Conservation (phyloP, 768 basidiomycete species). For the Hysterangium stoloniferum region DNA sequence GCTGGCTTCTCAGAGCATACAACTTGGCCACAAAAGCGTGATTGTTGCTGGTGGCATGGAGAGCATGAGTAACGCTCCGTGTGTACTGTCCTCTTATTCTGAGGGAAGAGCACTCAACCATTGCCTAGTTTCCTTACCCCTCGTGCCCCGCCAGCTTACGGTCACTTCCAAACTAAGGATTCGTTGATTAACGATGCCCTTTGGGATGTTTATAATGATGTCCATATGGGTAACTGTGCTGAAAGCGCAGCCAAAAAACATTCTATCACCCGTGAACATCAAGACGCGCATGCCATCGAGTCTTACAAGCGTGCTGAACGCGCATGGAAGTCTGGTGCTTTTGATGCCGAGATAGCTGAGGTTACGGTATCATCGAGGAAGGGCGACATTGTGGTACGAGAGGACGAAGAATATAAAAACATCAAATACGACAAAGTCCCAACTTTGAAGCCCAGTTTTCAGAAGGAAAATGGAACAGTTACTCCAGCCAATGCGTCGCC, state of each 20-base stretch:
- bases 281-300: constrained; percentile 88
- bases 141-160: constrained; percentile 75
- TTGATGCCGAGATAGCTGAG: constrained; percentile 82
- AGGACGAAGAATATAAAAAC: constrained; percentile 98
- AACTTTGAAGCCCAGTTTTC: constrained; percentile 81
- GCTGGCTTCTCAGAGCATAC: constrained; percentile 85
- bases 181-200: constrained; percentile 90
- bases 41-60: constrained; percentile 98
- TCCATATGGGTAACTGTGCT: constrained; percentile 97
- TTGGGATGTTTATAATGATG: constrained; percentile 96
- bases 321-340: constrained; percentile 83
- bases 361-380: constrained; percentile 91
- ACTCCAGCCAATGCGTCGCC: constrained; percentile 96
- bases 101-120: neutral
- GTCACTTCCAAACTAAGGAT: constrained; percentile 82
- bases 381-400: constrained; percentile 79
- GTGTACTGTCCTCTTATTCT: constrained; percentile 29
- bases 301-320: constrained; percentile 91
- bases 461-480: constrained; percentile 76
- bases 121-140: constrained; percentile 65
- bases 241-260: constrained; percentile 79
- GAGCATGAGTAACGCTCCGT: constrained; percentile 99
- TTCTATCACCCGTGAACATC: constrained; percentile 75
- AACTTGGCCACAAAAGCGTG: constrained; percentile 75
- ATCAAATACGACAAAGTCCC: constrained; percentile 94